These are phyloP conservation scores for Coelastrella sp. DNA, from an alignment of 139 green algal genomes.

Conservation along the genomic window DNA sequence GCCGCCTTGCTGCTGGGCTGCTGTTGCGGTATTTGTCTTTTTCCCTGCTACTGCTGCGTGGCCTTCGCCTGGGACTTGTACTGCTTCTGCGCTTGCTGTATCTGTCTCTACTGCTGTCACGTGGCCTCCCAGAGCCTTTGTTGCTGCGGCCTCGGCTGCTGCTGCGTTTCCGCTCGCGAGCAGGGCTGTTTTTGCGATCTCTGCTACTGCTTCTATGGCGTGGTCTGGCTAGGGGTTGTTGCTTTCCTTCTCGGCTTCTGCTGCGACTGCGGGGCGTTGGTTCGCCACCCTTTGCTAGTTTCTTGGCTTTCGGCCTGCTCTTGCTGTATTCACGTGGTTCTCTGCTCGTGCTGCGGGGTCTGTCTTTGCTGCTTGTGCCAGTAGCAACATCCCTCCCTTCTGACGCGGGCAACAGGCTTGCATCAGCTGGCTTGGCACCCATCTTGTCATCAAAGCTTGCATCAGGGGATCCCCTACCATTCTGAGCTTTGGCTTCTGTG, in stretches of 20 bases:
- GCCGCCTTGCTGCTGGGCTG: neutral
- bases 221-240: neutral
- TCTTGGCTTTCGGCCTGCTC: neutral
- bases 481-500: too few relatives aligned
- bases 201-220: conserved; percentile 1
- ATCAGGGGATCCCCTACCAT: too few relatives aligned
- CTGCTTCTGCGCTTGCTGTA: neutral
- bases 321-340: neutral
- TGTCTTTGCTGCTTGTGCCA: neutral
- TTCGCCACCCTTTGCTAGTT: neutral
- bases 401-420: too few relatives aligned
- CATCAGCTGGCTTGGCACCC: too few relatives aligned
- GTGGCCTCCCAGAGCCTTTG: too few relatives aligned
- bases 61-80: too few relatives aligned
- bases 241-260: neutral
- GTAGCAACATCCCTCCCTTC: too few relatives aligned
- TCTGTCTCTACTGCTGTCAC: neutral
- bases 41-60: neutral
- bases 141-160: conserved; percentile 18
- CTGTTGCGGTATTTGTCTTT: neutral
- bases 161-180: neutral
- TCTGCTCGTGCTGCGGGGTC: neutral
- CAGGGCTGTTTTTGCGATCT: conserved; percentile 1
- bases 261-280: neutral
- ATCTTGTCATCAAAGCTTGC: too few relatives aligned